Conservation (phyloP, 2,329 filamentous ascomycete species). For the Tolypocladium ovalisporum region DNA sequence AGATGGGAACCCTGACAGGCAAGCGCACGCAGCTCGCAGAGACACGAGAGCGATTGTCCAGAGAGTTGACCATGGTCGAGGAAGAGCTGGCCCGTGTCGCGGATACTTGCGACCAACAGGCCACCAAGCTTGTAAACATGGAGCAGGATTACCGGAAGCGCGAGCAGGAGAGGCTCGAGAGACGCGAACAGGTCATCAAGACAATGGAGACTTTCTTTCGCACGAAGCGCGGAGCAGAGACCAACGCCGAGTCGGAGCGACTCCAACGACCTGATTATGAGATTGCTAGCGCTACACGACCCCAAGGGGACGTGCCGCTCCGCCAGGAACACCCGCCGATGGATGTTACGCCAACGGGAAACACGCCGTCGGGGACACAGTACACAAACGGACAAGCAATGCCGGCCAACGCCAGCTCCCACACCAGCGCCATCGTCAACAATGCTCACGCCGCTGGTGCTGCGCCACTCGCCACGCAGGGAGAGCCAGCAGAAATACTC, state of each 20-base stretch:
- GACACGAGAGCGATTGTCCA: slow-evolving; percentile 15
- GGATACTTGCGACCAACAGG: slow-evolving; percentile 19
- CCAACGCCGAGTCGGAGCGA: slow-evolving; percentile 5
- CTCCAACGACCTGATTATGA: neutral
- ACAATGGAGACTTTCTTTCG: slow-evolving; percentile 24
- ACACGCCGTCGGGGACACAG: slow-evolving; percentile 8
- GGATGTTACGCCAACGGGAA: slow-evolving; percentile 9
- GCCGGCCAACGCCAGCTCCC: slow-evolving; percentile 1
- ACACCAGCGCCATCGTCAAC: neutral
- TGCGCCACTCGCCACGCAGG: neutral
- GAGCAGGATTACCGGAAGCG: slow-evolving; percentile 19
- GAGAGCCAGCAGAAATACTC: slow-evolving; percentile 8
- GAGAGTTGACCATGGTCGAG: slow-evolving; percentile 24
- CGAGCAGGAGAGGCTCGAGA: slow-evolving; percentile 16
- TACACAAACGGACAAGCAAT: neutral
- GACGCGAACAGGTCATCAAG: slow-evolving; percentile 14
- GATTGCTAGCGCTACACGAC: neutral
- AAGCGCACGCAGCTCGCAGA: slow-evolving; percentile 16
- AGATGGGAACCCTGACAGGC: slow-evolving; percentile 17
- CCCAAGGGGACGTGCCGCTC: neutral
- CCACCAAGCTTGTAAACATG: slow-evolving; percentile 20
- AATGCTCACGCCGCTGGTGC: neutral
- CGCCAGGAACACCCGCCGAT: too few species aligned
- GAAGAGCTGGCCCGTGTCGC: slow-evolving; percentile 22
- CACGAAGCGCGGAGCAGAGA: slow-evolving; percentile 15